Conservation (phyloP, 805 yeast species). For the Myxozyma nipponensis region DNA sequence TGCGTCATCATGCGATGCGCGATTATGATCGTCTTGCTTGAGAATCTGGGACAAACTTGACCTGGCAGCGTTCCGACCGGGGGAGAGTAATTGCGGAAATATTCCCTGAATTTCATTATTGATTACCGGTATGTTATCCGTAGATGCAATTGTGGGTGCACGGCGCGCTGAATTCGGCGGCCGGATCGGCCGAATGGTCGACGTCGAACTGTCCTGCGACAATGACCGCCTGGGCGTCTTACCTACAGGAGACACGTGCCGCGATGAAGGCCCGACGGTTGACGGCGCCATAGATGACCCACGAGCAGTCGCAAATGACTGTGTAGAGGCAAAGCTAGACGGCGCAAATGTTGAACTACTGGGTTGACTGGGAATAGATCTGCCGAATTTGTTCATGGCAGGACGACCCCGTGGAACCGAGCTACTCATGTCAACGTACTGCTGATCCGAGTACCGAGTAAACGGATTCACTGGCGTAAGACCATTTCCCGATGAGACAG, state of each 20-base stretch:
- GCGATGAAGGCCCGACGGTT: background rate
- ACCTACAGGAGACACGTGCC: background rate
- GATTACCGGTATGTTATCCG: constrained; percentile 15
- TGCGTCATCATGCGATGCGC: constrained; percentile 1
- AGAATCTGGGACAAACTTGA: constrained; percentile 12
- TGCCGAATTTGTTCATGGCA: background rate
- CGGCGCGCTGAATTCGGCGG: constrained; percentile 9
- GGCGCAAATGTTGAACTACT: constrained; percentile 28
- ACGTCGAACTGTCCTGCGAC: constrained; percentile 13
- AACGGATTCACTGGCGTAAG: constrained; percentile 13
- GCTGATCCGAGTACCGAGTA: constrained; percentile 6
- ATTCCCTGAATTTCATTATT: constrained; percentile 5
- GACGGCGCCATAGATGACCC: constrained; percentile 19
- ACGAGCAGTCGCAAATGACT: constrained; percentile 24
- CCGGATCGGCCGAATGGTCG: constrained; percentile 17
- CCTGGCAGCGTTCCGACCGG: constrained; percentile 12
- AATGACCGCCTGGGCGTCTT: constrained; percentile 2
- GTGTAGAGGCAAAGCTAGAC: constrained; percentile 24
- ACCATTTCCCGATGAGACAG: background rate
- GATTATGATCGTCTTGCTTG: constrained; percentile 15
- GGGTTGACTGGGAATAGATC: too few relatives aligned
- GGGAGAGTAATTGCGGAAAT: constrained; percentile 19
- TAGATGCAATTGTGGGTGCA: constrained; percentile 23
- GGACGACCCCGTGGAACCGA: constrained; percentile 20
- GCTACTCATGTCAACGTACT: background rate